phyloP scores from a whole-genome alignment of 2,329 filamentous ascomycete genomes.

The Corinectria fuckeliana region DNA sequence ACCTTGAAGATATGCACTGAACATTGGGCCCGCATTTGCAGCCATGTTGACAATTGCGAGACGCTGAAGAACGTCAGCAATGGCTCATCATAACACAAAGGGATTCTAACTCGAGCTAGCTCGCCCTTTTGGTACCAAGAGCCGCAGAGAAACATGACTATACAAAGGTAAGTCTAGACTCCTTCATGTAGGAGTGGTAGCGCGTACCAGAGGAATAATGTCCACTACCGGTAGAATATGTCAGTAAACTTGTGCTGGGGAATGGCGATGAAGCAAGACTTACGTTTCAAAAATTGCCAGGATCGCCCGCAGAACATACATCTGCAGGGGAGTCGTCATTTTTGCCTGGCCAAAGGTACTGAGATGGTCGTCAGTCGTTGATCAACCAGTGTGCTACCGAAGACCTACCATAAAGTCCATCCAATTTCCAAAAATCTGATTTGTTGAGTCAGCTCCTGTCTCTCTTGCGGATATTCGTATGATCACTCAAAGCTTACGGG shows the following conservation, averaged over 20 bases:
- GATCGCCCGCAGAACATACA: not conserved
- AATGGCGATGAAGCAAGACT: not conserved
- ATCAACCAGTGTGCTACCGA: not conserved
- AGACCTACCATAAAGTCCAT: not conserved
- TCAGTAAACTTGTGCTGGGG: not conserved
- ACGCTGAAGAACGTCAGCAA: not conserved
- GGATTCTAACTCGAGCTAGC: not conserved
- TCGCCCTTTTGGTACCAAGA: not conserved
- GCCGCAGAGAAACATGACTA: not conserved
- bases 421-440: not conserved
- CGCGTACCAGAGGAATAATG: not conserved
- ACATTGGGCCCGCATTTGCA: slow-evolving; percentile 24
- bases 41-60: not conserved
- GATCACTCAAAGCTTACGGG: not conserved
- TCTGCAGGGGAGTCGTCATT: not conserved
- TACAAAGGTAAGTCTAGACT: not conserved
- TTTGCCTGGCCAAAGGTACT: not conserved
- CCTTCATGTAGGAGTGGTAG: not conserved
- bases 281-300: not conserved
- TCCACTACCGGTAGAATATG: not conserved
- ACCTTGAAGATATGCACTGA: slow-evolving; percentile 32
- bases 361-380: not conserved
- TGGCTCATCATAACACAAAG: no score
- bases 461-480: not conserved
- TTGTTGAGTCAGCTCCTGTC: not conserved